These are phyloP conservation scores for Eimeria falciformis DNA, from an alignment of 169 alveolate species.

Conservation along the genomic window DNA sequence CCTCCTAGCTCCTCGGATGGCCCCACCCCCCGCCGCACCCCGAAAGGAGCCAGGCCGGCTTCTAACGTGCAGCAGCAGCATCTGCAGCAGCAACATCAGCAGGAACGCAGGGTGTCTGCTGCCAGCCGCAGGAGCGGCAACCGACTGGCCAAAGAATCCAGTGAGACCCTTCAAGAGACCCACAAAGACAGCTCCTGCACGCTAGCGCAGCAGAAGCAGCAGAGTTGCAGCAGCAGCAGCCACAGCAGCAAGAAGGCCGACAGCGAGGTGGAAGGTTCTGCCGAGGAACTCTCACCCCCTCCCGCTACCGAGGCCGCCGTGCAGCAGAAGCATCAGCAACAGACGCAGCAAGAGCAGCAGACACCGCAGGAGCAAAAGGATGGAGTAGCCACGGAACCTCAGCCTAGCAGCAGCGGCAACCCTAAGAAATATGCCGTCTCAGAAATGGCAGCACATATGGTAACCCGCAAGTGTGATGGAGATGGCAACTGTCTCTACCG, in stretches of 20 bases:
- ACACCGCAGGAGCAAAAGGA: not conserved
- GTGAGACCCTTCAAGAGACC: conserved; percentile 10
- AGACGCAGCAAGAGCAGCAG: not conserved
- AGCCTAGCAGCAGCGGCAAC: conserved; percentile 9
- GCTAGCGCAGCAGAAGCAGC: not conserved
- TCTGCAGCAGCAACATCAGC: not conserved
- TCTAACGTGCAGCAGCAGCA: not conserved
- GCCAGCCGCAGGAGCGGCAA: too few relatives aligned
- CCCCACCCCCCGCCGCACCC: not conserved
- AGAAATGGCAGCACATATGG: conserved; percentile 60
- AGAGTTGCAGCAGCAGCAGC: not conserved
- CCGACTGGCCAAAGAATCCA: too few relatives aligned
- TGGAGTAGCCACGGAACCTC: too few relatives aligned
- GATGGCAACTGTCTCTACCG: conserved; percentile 77
- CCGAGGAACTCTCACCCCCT: conserved; percentile 3
- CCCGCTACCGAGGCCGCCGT: conserved; percentile 15
- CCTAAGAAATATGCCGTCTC: conserved; percentile 19
- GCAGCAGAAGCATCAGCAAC: conserved; percentile 12
- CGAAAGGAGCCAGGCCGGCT: not conserved
- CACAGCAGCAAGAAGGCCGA: conserved; percentile 3
- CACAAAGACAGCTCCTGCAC: not conserved
- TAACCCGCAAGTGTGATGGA: conserved; percentile 69
- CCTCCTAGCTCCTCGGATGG: conserved; percentile 8
- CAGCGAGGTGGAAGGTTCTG: conserved; percentile 37
- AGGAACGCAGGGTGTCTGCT: too few relatives aligned